These are phyloP conservation scores for Boeremia lycopersici DNA, from an alignment of 2,329 filamentous ascomycete species.

Conservation along the genomic window DNA sequence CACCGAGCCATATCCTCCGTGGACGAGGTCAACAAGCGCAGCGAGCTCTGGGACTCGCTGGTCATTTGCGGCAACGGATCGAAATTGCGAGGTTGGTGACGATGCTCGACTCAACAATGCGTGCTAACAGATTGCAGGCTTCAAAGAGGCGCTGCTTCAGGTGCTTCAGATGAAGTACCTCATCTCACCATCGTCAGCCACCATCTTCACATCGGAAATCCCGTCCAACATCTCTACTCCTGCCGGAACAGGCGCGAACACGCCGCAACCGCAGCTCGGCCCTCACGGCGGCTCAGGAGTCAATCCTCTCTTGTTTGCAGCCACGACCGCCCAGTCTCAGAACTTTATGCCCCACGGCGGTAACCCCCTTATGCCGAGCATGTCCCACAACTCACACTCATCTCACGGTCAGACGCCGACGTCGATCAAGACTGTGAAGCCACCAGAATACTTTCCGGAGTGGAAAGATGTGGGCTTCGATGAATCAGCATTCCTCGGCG, in stretches of 20 bases:
- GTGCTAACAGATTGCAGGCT: slow-evolving; percentile 60
- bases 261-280: slow-evolving; percentile 68
- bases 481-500: slow-evolving; percentile 84
- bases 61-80: slow-evolving; percentile 91
- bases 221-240: slow-evolving; percentile 93
- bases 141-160: slow-evolving; percentile 85
- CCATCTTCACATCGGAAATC: slow-evolving; percentile 96
- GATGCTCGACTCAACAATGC: background rate
- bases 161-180: slow-evolving; percentile 83
- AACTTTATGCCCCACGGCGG: slow-evolving; percentile 52
- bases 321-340: slow-evolving; percentile 73
- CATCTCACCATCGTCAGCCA: slow-evolving; percentile 88
- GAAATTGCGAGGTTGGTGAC: slow-evolving; percentile 61
- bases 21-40: slow-evolving; percentile 81
- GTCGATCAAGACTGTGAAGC: slow-evolving; percentile 76
- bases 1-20: slow-evolving; percentile 83
- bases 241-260: slow-evolving; percentile 87
- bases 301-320: slow-evolving; percentile 89
- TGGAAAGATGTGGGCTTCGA: slow-evolving; percentile 81
- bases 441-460: slow-evolving; percentile 86
- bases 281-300: slow-evolving; percentile 64
- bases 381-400: slow-evolving; percentile 61
- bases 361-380: slow-evolving; percentile 36
- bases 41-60: slow-evolving; percentile 87
- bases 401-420: slow-evolving; percentile 79